Evolutionary conservation across 2,329 filamentous ascomycete species (phyloP).

Genomic region (Rhynchosporium graminicola): DNA sequence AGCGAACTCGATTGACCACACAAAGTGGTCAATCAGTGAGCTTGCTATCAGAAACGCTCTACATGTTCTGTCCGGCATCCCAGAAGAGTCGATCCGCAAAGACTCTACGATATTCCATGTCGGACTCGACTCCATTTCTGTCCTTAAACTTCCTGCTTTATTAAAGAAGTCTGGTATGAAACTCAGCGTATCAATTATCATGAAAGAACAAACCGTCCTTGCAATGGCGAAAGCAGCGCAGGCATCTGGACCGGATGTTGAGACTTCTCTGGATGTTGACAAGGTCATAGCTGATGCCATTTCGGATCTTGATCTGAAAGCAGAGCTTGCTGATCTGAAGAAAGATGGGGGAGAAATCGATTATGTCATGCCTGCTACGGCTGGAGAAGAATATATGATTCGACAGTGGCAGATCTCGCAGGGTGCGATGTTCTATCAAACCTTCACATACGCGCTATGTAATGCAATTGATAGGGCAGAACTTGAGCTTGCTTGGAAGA

Average conservation of each 20-base stretch:
- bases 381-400: conserved; percentile 82
- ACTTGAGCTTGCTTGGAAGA: conserved; percentile 62
- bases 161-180: conserved; percentile 63
- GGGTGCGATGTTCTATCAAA: conserved; percentile 71
- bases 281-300: conserved; percentile 46
- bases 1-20: conserved; percentile 6
- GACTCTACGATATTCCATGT: conserved; percentile 75
- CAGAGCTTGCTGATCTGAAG: conserved; percentile 44
- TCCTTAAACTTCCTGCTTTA: conserved; percentile 77
- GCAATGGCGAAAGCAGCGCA: conserved; percentile 57
- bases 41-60: conserved; percentile 50
- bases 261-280: conserved; percentile 42
- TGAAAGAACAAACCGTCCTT: conserved; percentile 63
- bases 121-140: conserved; percentile 87
- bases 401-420: conserved; percentile 69
- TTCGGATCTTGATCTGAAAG: conserved; percentile 42
- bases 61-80: conserved; percentile 60
- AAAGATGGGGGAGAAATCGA: conserved; percentile 49
- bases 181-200: conserved; percentile 69
- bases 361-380: conserved; percentile 64
- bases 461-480: conserved; percentile 42
- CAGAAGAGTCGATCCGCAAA: conserved; percentile 57
- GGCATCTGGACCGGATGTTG: conserved; percentile 35
- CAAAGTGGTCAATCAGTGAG: conserved; percentile 42
- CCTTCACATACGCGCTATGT: conserved; percentile 62